Evolutionary conservation across 805 yeast genomes (phyloP), one percentile per base, ranked within the genome.

Genomic region (Metschnikowia matae): DNA sequence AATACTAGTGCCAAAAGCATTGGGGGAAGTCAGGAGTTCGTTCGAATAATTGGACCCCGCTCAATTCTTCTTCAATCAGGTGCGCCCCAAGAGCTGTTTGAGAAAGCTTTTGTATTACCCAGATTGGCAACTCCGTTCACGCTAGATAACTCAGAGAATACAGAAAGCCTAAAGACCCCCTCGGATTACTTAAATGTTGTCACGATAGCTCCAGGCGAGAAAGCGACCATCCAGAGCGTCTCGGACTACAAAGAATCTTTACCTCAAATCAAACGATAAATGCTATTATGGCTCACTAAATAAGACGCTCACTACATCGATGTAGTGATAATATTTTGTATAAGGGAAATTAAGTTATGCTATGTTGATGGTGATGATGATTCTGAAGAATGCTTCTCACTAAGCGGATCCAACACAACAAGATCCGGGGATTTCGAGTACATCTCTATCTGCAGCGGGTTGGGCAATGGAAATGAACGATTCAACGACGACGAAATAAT

Each of bases 41-140:
- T 82, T 34, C 74, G 70, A 35, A 67, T 83, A 3, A 62, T 70
- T 11, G 88, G 88, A 0, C 87, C 87, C 10, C 69, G 84, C 41
- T 72, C 71, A 23, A 50, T 80, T 3, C 62, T 80, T 48, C 58
- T 80, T 4, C 82, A 79, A 53, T 73, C 82, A 3, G 77, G 71
- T 32, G 58, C 71, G 3, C 67, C 60, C 2, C 54, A 49, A 40
- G 57, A 52, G 21, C 43, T 49, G 39, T 54, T 48, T 32, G 59
- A 54, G 41, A 42, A 49, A 3, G 44, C 45, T 23, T 53, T 52
- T 29, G 39, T 38, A 32, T 46, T 54, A 31, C 55, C 59, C 6
- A 48, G 49, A 10, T 31, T 55, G 17, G 48, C 52, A 15, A 50
- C 56, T 2, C 49, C 43, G 3, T 48, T 45, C 11, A 43, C 52